phyloP scores from a whole-genome alignment of 2,329 filamentous ascomycete species.

The Pseudogymnoascus pannorum region DNA sequence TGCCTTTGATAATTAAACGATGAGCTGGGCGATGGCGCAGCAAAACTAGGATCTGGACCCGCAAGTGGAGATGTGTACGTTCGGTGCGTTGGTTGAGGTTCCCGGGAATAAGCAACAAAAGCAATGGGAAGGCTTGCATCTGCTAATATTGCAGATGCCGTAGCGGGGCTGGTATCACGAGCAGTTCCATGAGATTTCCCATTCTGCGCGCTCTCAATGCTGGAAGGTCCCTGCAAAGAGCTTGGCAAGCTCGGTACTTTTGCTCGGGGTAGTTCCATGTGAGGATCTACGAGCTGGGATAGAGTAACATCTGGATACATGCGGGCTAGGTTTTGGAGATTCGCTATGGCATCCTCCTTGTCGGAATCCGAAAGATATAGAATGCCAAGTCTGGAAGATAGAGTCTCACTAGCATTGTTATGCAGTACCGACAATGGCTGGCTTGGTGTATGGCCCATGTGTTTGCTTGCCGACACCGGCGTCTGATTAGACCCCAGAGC shows the following conservation, averaged over 20 bases:
- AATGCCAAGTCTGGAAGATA: neutral
- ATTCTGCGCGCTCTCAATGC: neutral
- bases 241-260: neutral
- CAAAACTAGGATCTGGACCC: neutral
- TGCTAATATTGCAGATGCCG: neutral
- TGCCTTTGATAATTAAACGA: neutral
- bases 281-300: neutral
- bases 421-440: neutral
- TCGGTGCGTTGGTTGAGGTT: neutral
- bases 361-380: neutral
- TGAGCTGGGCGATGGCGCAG: neutral
- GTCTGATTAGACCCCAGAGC: neutral
- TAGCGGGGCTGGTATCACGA: neutral
- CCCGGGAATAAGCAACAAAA: neutral
- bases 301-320: constrained; percentile 3
- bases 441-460: neutral
- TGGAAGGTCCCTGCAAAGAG: neutral
- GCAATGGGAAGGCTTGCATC: neutral
- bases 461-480: neutral
- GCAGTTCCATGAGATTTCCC: neutral
- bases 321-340: neutral
- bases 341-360: neutral
- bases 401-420: neutral
- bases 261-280: neutral
- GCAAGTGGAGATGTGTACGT: neutral